Base-by-base conservation (phyloP, 2,329 filamentous ascomycete genomes). In the Didymosphaeria variabile region DNA sequence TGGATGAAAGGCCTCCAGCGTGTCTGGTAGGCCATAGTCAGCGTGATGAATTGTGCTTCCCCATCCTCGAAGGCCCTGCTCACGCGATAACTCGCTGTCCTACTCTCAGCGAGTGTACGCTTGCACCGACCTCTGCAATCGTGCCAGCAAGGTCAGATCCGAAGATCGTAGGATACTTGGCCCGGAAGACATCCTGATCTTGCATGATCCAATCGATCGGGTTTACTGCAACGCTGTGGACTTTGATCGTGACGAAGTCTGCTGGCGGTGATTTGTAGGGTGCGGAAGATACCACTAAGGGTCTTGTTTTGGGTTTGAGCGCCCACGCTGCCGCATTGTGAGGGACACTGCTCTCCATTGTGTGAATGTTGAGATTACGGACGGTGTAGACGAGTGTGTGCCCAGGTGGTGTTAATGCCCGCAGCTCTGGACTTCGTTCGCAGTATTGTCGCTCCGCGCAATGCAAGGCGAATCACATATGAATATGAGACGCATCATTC, bases 131-230 rank as follows among this genome's bases (percentile, higher is more conserved):
- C 13, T 45, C 46, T 44, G 42, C 55, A 23, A 58, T 21, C 8
- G 55, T 58, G 12, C 55, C 55, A 23, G 55, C 55, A 45, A 52
- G 29, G 31, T 52, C 45, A 1, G 10, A 47, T 19, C 45, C 45
- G 7, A 31, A 21, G 15, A 47, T 47, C 12, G 36, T 26, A 3
- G 52, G 52, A 21, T 55, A 55, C 12, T 31, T 29, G 12, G 19
- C 13, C 55, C n/a, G 17, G 17, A n/a, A 40, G 17, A 58, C 49
- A 44, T 58, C 36, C 34, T 44, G 50, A 32, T 58, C 55, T 32
- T 58, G 55, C 4, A 52, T 31, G 29, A 58, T 58, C 23, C 49
- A 26, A 32, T 58, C 55, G n/a, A 17, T 36, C 9, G 55, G 55
- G 31, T 58, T 58, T 12, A 58, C 36, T 6, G 55, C 55, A 31